Base-by-base conservation (phyloP, 208 protist species). In the Trypanosoma caninum region DNA sequence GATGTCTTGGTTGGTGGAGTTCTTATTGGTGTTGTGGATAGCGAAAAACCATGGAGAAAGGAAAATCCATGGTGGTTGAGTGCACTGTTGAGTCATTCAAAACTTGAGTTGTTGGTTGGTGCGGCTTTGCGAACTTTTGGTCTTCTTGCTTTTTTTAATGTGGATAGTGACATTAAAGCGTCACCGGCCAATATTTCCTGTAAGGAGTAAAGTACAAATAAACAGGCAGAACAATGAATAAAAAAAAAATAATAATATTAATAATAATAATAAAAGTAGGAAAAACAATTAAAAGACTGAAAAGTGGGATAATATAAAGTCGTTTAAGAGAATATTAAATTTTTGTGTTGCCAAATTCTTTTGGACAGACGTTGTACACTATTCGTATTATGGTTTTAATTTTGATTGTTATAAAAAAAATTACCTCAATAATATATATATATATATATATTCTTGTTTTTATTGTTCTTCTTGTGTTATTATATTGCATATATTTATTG, bases 21-120 rank as follows among this genome's bases (percentile, higher is more conserved):
- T 25, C 56, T 91, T 54, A 45, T 90, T 2, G 83, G 77, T 23
- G 53, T 94, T 37, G 42, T 41, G 40, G 71, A 48, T 59, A 35
- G 66, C n/a, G 59, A 52, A 27, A 41, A 51, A 28, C 16, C 41
- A 41, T 20, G 27, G 23, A 16, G 23, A 7, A 53, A 74, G 23
- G 50, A 76, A 38, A 37, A 48, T 9, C 66, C 74, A 30, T 93
- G 89, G 84, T 91, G 74, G 67, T 23, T 96, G 31, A 96, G 87
- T 59, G 89, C 82, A 35, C 92, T 84, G 7, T 69, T 96, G 42
- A 93, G 77, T 46, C 59, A 55, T 28, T 71, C 74, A 64, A 96
- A 96, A 62, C 55, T 96, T 33, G 89, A 96, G 65, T 46, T 96
- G 9, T 82, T 87, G 1, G 74, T 96, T 20, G 89, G 93, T 47